phyloP scores from a whole-genome alignment of 2,329 filamentous ascomycete genomes.

The Alternaria triticina region DNA sequence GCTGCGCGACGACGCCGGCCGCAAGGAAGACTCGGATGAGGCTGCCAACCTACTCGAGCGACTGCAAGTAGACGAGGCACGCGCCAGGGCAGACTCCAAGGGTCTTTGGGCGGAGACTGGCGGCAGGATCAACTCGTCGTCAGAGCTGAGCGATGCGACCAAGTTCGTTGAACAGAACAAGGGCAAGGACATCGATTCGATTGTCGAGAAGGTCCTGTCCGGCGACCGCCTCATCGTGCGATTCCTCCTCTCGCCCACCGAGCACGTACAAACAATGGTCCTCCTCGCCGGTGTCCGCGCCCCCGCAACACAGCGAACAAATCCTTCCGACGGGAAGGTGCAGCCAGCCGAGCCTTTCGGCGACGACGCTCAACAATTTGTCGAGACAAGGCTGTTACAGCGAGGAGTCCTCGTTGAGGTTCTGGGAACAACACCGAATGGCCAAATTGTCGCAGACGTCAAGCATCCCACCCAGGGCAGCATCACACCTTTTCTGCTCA shows the following conservation, averaged over 20 bases:
- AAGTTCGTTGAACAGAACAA: slow-evolving; percentile 82
- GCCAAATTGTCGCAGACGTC: slow-evolving; percentile 86
- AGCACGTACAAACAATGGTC: slow-evolving; percentile 88
- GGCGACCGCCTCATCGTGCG: slow-evolving; percentile 89
- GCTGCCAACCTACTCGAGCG: slow-evolving; percentile 73
- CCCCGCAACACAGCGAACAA: slow-evolving; percentile 85
- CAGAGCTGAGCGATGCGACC: slow-evolving; percentile 79
- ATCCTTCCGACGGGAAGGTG: slow-evolving; percentile 77
- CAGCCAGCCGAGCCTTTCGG: slow-evolving; percentile 88
- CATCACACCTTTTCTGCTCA: slow-evolving; percentile 88
- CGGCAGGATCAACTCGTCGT: slow-evolving; percentile 73
- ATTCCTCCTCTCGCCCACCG: slow-evolving; percentile 77
- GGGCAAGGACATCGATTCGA: slow-evolving; percentile 76
- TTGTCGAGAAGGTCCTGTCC: slow-evolving; percentile 89
- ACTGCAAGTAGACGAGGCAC: slow-evolving; percentile 76
- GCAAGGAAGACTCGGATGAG: slow-evolving; percentile 85
- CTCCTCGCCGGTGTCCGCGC: slow-evolving; percentile 88
- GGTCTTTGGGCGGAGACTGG: slow-evolving; percentile 78
- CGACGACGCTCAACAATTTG: slow-evolving; percentile 85
- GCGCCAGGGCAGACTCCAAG: slow-evolving; percentile 78
- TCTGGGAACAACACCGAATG: slow-evolving; percentile 86
- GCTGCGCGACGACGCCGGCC: slow-evolving; percentile 90
- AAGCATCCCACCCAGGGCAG: slow-evolving; percentile 84
- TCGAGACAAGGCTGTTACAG: slow-evolving; percentile 85
- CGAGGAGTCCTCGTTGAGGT: slow-evolving; percentile 82